A percentile compares a stretch with the other conserved stretches of the same genome.
These are phyloP conservation scores for Peniophora sp. DNA, from an alignment of 1,284 basidiomycete species.

Conservation along the genomic window DNA sequence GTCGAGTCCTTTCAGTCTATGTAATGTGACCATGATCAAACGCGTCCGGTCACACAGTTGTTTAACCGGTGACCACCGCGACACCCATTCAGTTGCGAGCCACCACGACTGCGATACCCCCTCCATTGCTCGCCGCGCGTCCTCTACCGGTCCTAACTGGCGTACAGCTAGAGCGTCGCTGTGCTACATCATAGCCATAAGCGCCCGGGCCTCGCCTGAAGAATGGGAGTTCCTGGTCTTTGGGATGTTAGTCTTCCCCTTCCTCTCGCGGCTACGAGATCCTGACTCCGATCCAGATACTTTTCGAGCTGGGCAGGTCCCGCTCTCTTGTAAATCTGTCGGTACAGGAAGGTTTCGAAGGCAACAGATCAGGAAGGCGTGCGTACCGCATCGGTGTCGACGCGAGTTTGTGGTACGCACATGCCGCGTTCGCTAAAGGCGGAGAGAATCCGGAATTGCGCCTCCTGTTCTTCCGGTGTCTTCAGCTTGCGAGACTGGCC, in stretches of 20 bases:
- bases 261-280: background rate
- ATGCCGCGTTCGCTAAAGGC: constrained; percentile 64
- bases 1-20: too few relatives aligned
- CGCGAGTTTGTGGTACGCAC: constrained; percentile 78
- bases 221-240: constrained; percentile 43
- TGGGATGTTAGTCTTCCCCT: constrained; percentile 26
- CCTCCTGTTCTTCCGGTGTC: constrained; percentile 70
- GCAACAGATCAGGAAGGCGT: constrained; percentile 46
- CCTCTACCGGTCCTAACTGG: too few relatives aligned
- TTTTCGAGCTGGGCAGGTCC: constrained; percentile 51
- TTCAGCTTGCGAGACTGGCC: constrained; percentile 68
- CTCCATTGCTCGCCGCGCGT: too few relatives aligned
- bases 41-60: background rate
- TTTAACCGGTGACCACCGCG: too few relatives aligned
- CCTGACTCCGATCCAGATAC: constrained; percentile 32
- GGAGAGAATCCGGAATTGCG: constrained; percentile 77
- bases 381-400: constrained; percentile 73
- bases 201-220: too few relatives aligned
- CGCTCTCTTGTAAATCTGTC: constrained; percentile 65
- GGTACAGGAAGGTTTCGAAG: constrained; percentile 60
- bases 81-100: too few relatives aligned
- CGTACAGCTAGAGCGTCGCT: too few relatives aligned
- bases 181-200: too few relatives aligned
- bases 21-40: background rate
- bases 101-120: too few relatives aligned